phyloP scores from a whole-genome alignment of 2,329 filamentous ascomycete species.

The Purpureocillium lavendulum region DNA sequence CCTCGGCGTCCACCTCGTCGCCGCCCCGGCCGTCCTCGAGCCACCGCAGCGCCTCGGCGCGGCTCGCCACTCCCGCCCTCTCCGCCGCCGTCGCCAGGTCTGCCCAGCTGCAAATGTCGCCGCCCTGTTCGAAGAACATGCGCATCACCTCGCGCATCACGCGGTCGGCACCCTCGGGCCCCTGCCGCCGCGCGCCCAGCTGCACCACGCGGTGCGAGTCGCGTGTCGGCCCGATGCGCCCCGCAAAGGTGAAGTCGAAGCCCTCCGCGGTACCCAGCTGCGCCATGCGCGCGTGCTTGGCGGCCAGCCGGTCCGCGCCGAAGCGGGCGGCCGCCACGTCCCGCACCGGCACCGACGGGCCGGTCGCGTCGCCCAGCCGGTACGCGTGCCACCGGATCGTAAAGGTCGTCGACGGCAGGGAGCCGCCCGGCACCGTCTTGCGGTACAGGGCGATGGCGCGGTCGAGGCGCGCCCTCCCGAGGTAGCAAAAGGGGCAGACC shows the following conservation, averaged over 20 bases:
- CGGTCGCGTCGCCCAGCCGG: slow-evolving; percentile 57
- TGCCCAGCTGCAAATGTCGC: slow-evolving; percentile 51
- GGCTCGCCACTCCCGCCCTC: slow-evolving; percentile 45
- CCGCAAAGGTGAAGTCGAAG: slow-evolving; percentile 64
- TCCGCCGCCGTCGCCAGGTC: slow-evolving; percentile 44
- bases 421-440: slow-evolving; percentile 47
- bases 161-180: slow-evolving; percentile 42
- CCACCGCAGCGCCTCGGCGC: slow-evolving; percentile 43
- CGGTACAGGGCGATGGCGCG: slow-evolving; percentile 62
- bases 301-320: slow-evolving; percentile 50
- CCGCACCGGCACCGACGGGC: slow-evolving; percentile 32
- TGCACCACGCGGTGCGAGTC: slow-evolving; percentile 73
- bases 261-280: slow-evolving; percentile 55
- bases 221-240: slow-evolving; percentile 66
- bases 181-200: slow-evolving; percentile 44
- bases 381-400: slow-evolving; percentile 69
- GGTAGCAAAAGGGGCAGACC: slow-evolving; percentile 72
- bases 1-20: slow-evolving; percentile 48
- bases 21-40: slow-evolving; percentile 46
- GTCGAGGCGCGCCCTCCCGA: slow-evolving; percentile 69
- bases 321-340: slow-evolving; percentile 55
- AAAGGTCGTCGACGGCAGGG: slow-evolving; percentile 53
- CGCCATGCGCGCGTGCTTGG: slow-evolving; percentile 49
- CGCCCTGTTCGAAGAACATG: slow-evolving; percentile 56
- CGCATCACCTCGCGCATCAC: slow-evolving; percentile 57